phyloP scores from a whole-genome alignment of 2,329 filamentous ascomycete species.

The Alternaria sp. region DNA sequence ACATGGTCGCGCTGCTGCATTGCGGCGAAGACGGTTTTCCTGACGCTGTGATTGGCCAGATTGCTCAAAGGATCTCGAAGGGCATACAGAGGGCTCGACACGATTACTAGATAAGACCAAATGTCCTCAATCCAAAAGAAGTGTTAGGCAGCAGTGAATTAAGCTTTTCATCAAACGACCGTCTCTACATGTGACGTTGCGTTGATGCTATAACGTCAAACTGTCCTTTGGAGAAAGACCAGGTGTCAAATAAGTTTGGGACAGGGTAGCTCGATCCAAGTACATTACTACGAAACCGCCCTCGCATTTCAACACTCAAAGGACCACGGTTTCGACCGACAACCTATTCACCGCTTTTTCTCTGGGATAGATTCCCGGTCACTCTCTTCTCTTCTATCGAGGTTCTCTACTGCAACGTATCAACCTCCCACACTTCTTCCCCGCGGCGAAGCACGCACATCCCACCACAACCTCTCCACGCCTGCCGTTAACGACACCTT shows the following conservation, averaged over 20 bases:
- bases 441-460: conserved; percentile 26
- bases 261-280: conserved; percentile 31
- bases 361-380: conserved; percentile 37
- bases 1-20: neutral
- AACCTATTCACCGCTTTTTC: conserved; percentile 7
- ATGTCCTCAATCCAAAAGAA: conserved; percentile 2
- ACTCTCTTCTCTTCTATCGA: conserved; percentile 22
- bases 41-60: conserved; percentile 17
- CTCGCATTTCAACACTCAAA: conserved; percentile 19
- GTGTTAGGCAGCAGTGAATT: conserved; percentile 19
- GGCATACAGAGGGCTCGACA: neutral
- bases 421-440: conserved; percentile 11
- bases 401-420: conserved; percentile 3
- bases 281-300: conserved; percentile 25
- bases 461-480: conserved; percentile 24
- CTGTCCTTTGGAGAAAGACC: conserved; percentile 42
- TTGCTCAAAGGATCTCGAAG: conserved; percentile 2
- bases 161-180: conserved; percentile 15
- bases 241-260: conserved; percentile 32
- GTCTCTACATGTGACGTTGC: conserved; percentile 16
- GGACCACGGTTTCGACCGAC: conserved; percentile 23
- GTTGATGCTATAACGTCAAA: conserved; percentile 32
- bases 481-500: conserved; percentile 8
- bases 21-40: conserved; percentile 22
- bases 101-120: conserved; percentile 2